phyloP scores from a whole-genome alignment of 257 asterid genomes.

The Thymus mandschuricus region DNA sequence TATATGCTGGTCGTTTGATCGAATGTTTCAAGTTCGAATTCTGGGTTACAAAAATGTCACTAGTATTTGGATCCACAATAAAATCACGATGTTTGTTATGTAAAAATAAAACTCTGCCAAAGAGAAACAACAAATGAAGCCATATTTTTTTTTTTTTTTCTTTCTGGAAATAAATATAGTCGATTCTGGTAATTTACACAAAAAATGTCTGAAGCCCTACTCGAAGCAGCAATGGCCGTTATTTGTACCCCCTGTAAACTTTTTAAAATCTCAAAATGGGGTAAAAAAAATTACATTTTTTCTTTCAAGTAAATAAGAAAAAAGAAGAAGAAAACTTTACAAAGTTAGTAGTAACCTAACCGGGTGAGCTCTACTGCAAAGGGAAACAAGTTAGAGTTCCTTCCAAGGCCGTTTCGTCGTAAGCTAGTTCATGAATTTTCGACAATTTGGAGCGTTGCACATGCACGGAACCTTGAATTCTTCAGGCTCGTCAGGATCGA shows the following conservation, averaged over 20 bases:
- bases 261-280: neutral
- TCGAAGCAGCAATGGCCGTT: constrained; percentile 16
- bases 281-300: constrained; percentile 30
- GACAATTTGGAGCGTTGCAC: constrained; percentile 83
- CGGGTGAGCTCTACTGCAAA: constrained; percentile 42
- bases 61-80: neutral
- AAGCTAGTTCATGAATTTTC: constrained; percentile 91
- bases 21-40: no score
- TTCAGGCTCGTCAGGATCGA: constrained; percentile 91
- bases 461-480: constrained; percentile 89
- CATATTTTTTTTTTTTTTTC: neutral
- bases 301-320: constrained; percentile 7
- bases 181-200: constrained; percentile 28
- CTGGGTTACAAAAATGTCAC: no score
- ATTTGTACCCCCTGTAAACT: constrained; percentile 23
- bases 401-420: constrained; percentile 30
- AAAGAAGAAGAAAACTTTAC: constrained; percentile 22
- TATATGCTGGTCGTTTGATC: no score
- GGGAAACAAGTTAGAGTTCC: constrained; percentile 39
- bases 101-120: neutral
- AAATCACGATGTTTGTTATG: neutral
- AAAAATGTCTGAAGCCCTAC: constrained; percentile 31
- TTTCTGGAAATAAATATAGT: constrained; percentile 7
- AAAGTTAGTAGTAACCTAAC: constrained; percentile 41
- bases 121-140: constrained; percentile 23